Base-by-base conservation (phyloP, 2,329 filamentous ascomycete species). In the Colletotrichum kahawae region DNA sequence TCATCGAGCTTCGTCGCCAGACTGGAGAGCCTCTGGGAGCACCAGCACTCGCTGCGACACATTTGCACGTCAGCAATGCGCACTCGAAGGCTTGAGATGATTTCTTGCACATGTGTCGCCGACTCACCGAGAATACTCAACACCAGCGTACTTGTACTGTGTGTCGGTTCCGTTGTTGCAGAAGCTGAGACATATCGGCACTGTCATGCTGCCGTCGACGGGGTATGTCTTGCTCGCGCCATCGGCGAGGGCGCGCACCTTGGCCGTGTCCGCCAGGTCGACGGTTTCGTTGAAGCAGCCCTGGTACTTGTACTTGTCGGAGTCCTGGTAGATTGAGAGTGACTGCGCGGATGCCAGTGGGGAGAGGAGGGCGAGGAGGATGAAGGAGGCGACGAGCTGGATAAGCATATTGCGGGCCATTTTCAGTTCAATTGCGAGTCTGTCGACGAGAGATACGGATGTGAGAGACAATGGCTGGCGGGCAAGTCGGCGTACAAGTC, bases 211-310 rank as follows among this genome's bases (percentile, higher is more conserved):
- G 69, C 85, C 87, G 12, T 83, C 79, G 56, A 68, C 18, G 16
- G 83, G 79, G 24, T 60, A 29, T 54, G 87, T 84, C 71, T 85
- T 80, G 77, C 84, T 84, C 62, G 79, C 80, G 62, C 87, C 87
- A 60, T 83, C 85, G 24, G 82, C 77, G 6, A 92, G 83, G 18
- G 90, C 89, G 78, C 85, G 86, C 64, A 75, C 80, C 62, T 83
- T 83, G 33, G 83, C 83, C 6, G 88, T 85, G 75, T 82, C 81
- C 16, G 81, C 75, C 16, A 89, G 79, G 51, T 83, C 83, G n/a
- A 85, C 87, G 3, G 90, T 91, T 79, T 92, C 90, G 78, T 90
- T 90, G 83, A 83, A 92, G 83, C 91, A 92, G 71, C 90, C 90
- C n/a, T 82, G 80, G 81, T 92, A 92, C 18, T 70, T 76, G 82